Conservation (phyloP, 2,329 filamentous ascomycete species). For the Nannizzia gypsea region DNA sequence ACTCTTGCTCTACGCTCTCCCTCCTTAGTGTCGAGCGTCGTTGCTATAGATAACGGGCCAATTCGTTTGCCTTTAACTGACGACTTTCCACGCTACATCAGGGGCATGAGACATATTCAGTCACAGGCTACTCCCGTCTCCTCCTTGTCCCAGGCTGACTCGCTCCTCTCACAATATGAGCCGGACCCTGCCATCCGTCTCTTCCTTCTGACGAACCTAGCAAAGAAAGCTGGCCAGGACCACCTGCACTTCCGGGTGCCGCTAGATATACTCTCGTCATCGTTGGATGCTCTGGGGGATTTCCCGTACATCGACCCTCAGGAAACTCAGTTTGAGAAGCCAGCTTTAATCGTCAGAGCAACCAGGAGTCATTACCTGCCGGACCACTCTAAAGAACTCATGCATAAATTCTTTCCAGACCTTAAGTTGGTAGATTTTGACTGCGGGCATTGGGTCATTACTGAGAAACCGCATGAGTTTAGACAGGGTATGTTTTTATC, state of each 20-base stretch:
- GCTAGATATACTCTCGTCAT: conserved; percentile 50
- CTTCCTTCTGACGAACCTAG: conserved; percentile 72
- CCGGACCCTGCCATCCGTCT: conserved; percentile 48
- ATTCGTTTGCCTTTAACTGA: conserved; percentile 13
- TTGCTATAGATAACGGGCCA: conserved; percentile 19
- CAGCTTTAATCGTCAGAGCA: conserved; percentile 16
- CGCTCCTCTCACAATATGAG: conserved; percentile 59
- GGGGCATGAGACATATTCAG: conserved; percentile 66
- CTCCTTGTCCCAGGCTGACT: conserved; percentile 59
- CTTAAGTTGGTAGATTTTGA: conserved; percentile 22
- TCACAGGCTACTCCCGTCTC: conserved; percentile 51
- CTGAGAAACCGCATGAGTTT: conserved; percentile 24
- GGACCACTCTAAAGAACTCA: conserved; percentile 40
- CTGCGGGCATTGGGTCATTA: conserved; percentile 27
- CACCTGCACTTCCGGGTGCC: conserved; percentile 59
- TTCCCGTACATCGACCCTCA: conserved; percentile 52
- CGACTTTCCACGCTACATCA: conserved; percentile 46
- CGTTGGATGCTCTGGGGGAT: conserved; percentile 61
- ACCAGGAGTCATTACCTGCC: conserved; percentile 12
- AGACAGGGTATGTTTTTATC: conserved; percentile 9
- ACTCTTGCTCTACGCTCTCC: conserved; percentile 16
- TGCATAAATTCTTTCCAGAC: conserved; percentile 30
- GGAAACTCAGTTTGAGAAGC: conserved; percentile 28
- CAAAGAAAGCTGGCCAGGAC: neutral
- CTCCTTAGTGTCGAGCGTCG: conserved; percentile 14